A percentile compares a stretch with the other conserved stretches of the same genome.
Evolutionary conservation across 495 filamentous ascomycete genomes (phyloP).

Genomic region (Aspergillus asperescens): DNA sequence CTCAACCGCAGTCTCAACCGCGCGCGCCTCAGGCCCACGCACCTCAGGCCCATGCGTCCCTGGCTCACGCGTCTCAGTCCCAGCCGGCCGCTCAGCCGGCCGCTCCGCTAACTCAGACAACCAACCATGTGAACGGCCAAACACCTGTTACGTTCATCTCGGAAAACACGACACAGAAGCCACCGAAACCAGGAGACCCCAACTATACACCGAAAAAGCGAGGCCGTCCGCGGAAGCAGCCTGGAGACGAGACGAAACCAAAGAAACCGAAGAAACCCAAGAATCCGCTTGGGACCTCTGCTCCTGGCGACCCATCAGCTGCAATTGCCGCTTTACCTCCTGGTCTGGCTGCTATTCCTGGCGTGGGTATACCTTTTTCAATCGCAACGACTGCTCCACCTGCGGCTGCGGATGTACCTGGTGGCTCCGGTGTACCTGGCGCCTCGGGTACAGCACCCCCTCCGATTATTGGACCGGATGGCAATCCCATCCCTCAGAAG

Average conservation of each 20-base stretch:
- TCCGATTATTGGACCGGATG: slow-evolving; percentile 29
- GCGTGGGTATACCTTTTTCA: background rate
- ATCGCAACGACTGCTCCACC: background rate
- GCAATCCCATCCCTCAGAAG: slow-evolving; percentile 31
- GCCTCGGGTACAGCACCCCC: slow-evolving; percentile 5
- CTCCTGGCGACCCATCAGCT: slow-evolving; percentile 1
- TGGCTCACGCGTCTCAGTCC: background rate
- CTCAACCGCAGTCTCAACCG: background rate
- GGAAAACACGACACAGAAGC: slow-evolving; percentile 1
- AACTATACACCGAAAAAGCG: slow-evolving; percentile 13
- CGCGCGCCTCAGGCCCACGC: background rate
- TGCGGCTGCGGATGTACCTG: background rate
- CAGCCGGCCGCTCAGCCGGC: background rate
- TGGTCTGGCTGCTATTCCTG: background rate
- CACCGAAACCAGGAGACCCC: background rate
- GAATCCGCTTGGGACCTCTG: background rate
- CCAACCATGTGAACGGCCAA: slow-evolving; percentile 12
- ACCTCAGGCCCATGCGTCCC: background rate
- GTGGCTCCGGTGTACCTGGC: background rate
- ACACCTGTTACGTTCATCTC: slow-evolving; percentile 6
- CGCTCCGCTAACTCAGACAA: background rate
- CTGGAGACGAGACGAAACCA: slow-evolving; percentile 19
- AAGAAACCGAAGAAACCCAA: slow-evolving; percentile 15
- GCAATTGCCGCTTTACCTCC: background rate
- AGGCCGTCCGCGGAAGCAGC: slow-evolving; percentile 22